Base-by-base conservation (phyloP, 352 stramenopile genomes). In the Elongisporangium prolatum region DNA sequence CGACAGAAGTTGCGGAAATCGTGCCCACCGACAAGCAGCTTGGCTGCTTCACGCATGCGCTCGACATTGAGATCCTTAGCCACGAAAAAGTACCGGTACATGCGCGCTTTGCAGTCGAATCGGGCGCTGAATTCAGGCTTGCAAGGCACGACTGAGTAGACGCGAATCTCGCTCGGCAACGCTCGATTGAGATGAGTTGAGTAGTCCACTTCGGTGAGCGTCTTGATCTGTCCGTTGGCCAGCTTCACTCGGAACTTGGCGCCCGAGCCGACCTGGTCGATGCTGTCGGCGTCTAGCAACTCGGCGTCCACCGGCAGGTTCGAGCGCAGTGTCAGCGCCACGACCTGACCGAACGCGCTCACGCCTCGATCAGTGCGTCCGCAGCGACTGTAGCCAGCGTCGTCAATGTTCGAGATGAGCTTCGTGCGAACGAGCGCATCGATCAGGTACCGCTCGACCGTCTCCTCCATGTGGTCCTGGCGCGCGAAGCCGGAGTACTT, bases 1-100 rank as follows among this genome's bases (percentile, higher is more conserved):
- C 98, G 98, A 68, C 97, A 99, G 60, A 99, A 98, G 68, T 99
- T 99, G 53, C 98, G 91, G 74, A 98, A 99, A 74, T 99, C 98
- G 69, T 99, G 96, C 52, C 89, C 80, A 10, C 98, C 98, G 4
- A 98, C 79, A 53, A 99, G 86, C 25, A 77, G 68, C 21, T 85
- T 52, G 4, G 97, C 85, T 4, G 86, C 97, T 8, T 59, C n/a
- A 4, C 77, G 71, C 93, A 99, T 99, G 5, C 67, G 69, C 4
- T 75, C 73, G 24, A 95, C 75, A 63, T 91, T 74, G 52, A 91
- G 59, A 28, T 86, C 64, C 18, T 84, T 82, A 24, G 65, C 66
- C 52, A 91, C 58, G 70, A 99, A 99, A 62, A 98, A 99, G 69
- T 99, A 99, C 37, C 96, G 86, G 72, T 99, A 99, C 56, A 93